Evolutionary conservation across 2,329 filamentous ascomycete genomes (phyloP).

Genomic region (Colletotrichum cereale): DNA sequence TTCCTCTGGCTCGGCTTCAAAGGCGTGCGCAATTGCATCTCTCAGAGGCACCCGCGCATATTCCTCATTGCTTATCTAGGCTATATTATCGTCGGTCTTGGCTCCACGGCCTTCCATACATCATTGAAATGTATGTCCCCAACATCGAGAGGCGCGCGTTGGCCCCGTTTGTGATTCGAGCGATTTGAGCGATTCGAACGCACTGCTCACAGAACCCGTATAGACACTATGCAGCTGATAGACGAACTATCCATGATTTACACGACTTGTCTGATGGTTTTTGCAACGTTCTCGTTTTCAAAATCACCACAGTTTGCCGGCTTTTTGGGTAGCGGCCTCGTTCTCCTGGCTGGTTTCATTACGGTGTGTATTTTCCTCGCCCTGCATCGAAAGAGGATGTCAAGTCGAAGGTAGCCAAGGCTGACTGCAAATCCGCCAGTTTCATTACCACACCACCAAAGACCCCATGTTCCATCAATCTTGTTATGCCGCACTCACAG

Average conservation of each 20-base stretch:
- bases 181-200: neutral
- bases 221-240: slow-evolving; percentile 71
- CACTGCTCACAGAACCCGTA: neutral
- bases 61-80: slow-evolving; percentile 75
- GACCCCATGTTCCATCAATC: slow-evolving; percentile 87
- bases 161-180: neutral
- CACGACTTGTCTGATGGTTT: slow-evolving; percentile 68
- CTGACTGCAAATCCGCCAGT: slow-evolving; percentile 3
- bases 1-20: slow-evolving; percentile 84
- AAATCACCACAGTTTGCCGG: slow-evolving; percentile 63
- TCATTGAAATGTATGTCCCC: slow-evolving; percentile 65
- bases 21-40: slow-evolving; percentile 80
- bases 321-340: slow-evolving; percentile 68
- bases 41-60: slow-evolving; percentile 79
- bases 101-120: slow-evolving; percentile 69
- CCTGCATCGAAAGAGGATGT: neutral
- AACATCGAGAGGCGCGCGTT: neutral
- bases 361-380: slow-evolving; percentile 66
- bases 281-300: slow-evolving; percentile 80
- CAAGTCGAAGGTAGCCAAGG: neutral
- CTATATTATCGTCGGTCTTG: slow-evolving; percentile 66
- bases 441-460: slow-evolving; percentile 81
- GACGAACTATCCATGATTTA: slow-evolving; percentile 73
- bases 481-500: slow-evolving; percentile 80
- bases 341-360: slow-evolving; percentile 73